Conservation (phyloP, 257 asterid genomes). For the Scutellaria barbata region DNA sequence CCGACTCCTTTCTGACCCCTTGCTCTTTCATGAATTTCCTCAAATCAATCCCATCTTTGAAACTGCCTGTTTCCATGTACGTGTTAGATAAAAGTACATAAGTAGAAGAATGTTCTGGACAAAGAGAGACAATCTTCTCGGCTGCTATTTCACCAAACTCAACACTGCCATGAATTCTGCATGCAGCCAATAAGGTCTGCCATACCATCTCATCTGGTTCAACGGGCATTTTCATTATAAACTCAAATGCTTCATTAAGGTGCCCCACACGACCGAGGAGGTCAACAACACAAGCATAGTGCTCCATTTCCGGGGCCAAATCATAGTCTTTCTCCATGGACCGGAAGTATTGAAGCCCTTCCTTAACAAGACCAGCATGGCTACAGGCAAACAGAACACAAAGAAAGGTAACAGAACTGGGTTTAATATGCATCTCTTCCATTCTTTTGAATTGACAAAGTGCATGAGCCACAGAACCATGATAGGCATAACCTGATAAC, state of each 20-base stretch:
- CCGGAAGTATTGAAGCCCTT: constrained; percentile 51
- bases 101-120: constrained; percentile 48
- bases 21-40: constrained; percentile 52
- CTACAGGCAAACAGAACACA: constrained; percentile 63
- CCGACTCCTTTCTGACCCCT: constrained; percentile 57
- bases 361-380: constrained; percentile 62
- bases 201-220: constrained; percentile 58
- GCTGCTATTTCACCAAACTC: constrained; percentile 60
- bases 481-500: constrained; percentile 58
- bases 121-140: constrained; percentile 44
- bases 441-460: constrained; percentile 49
- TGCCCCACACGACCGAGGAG: constrained; percentile 58
- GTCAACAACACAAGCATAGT: constrained; percentile 61
- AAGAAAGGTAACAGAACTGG: constrained; percentile 51
- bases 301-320: constrained; percentile 54
- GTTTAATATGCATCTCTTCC: constrained; percentile 45
- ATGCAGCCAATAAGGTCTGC: constrained; percentile 53
- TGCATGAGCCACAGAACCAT: constrained; percentile 49
- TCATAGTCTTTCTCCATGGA: constrained; percentile 47
- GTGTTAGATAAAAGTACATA: constrained; percentile 56
- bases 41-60: constrained; percentile 43
- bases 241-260: constrained; percentile 48
- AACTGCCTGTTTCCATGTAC: constrained; percentile 51
- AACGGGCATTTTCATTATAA: constrained; percentile 48
- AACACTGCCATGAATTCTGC: constrained; percentile 57